Evolutionary conservation across 1,139 yeast genomes (phyloP), one percentile per base, ranked within the genome.

Genomic region (Magnusiomyces ingens): DNA sequence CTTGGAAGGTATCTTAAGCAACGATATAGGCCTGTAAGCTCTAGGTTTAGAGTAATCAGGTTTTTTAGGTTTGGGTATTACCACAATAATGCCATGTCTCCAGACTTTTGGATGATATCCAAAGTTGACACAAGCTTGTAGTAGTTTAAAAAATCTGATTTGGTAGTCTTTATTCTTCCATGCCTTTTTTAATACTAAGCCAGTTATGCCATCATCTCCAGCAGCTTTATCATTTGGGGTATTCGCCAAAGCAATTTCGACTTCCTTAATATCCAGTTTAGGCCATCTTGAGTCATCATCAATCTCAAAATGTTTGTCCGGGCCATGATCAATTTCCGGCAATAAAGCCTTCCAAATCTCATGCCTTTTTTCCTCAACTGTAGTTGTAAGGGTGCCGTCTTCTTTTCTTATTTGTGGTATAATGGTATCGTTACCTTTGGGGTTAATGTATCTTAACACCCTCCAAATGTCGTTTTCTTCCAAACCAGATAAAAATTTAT

Each of bases 171-270:
- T 41, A 41, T 41, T 51, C 26, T 12, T 15, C 43, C 50, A 46
- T 1, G 50, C 48, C 36, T 19, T 43, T 32, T 51, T 51, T 15
- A 46, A 18, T 12, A 51, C 32, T 15, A 32, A 32, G 11, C 53
- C 53, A n/a, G 48, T 51, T 17, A 51, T 13, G 1, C 43, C 26
- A 26, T 51, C 53, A 18, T 49, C 47, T 18, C 53, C 53, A 3
- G 53, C 49, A 12, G 45, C 53, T 32, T 51, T 46, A 2, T 26
- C 15, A 15, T 46, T 40, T 17, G 53, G 53, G 18, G 46, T 17
- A 10, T 11, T 22, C n/a, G 35, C 22, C 5, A 46, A n/a, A 5
- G 41, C 53, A 19, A 8, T 2, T 8, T 37, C 42, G 3, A 42
- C 37, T 35, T 51, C 43, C 2, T 21, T 13, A 11, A 37, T 21